A percentile compares a stretch with the other conserved stretches of the same genome.
These are phyloP conservation scores for Raffaelea ambrosiae DNA, from an alignment of 2,329 filamentous ascomycete species.

Conservation along the genomic window DNA sequence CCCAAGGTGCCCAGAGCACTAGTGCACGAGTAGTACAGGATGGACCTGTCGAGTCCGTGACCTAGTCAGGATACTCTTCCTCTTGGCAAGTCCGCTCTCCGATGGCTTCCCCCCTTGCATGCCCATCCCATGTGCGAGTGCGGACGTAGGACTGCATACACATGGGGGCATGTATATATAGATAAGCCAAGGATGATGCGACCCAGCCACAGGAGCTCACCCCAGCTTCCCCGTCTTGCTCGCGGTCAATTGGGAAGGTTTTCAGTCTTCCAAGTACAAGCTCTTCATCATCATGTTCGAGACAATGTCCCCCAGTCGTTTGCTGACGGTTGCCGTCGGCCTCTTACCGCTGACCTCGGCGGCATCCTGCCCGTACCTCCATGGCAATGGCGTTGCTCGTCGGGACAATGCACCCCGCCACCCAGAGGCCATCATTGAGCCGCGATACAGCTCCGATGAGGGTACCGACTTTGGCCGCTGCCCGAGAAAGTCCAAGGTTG, in stretches of 20 bases:
- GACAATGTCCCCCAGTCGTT: background rate
- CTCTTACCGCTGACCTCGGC: background rate
- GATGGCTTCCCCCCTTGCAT: no score
- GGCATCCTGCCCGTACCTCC: background rate
- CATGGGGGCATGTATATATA: no score
- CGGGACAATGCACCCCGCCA: background rate
- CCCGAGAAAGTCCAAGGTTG: conserved; percentile 15
- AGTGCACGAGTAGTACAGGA: no score
- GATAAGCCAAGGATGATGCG: background rate
- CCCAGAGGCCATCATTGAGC: background rate
- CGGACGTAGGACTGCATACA: no score
- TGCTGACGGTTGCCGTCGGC: background rate
- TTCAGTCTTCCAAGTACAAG: background rate
- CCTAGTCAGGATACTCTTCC: no score
- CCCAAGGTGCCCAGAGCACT: no score
- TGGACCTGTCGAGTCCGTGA: no score
- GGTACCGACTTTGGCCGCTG: background rate
- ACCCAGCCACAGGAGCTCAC: background rate
- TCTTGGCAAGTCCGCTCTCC: no score
- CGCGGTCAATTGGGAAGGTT: background rate
- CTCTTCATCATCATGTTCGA: background rate
- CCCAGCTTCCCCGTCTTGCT: conserved; percentile 1
- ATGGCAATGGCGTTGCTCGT: background rate
- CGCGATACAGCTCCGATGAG: background rate
- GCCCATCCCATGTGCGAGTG: no score